Evolutionary conservation across 163 green algal species (phyloP).

Genomic region (Coccomyxa subellipsoidea): DNA sequence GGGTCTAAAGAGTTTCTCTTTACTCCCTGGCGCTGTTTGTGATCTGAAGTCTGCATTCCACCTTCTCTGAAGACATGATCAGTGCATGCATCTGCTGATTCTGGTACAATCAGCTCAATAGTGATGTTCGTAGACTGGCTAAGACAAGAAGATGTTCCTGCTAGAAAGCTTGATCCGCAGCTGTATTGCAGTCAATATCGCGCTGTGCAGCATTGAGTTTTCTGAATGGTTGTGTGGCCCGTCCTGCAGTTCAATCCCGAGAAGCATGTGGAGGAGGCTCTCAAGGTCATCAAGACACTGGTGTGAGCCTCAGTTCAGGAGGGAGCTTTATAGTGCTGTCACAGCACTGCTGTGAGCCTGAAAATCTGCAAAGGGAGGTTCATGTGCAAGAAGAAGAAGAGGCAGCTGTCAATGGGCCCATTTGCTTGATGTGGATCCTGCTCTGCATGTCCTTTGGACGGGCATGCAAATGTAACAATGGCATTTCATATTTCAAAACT

Average conservation of each 20-base stretch:
- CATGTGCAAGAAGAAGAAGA: background rate
- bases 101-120: too few species aligned
- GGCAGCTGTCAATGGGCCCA: background rate
- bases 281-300: slow-evolving; percentile 15
- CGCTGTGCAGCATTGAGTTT: background rate
- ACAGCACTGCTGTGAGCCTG: background rate
- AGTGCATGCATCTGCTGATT: too few species aligned
- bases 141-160: too few species aligned
- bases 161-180: background rate
- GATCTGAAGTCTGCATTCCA: too few species aligned
- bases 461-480: background rate
- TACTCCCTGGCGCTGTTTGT: too few species aligned
- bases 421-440: background rate
- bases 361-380: background rate
- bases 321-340: background rate
- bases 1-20: too few species aligned
- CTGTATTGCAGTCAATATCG: background rate
- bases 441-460: background rate
- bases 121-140: too few species aligned
- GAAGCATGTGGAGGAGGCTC: slow-evolving; percentile 22
- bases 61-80: too few species aligned
- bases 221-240: background rate
- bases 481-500: too few species aligned
- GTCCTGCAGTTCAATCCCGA: slow-evolving; percentile 10
- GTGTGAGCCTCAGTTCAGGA: background rate